Base-by-base conservation (phyloP, 352 stramenopile species). In the Saprolegnia diclina region DNA sequence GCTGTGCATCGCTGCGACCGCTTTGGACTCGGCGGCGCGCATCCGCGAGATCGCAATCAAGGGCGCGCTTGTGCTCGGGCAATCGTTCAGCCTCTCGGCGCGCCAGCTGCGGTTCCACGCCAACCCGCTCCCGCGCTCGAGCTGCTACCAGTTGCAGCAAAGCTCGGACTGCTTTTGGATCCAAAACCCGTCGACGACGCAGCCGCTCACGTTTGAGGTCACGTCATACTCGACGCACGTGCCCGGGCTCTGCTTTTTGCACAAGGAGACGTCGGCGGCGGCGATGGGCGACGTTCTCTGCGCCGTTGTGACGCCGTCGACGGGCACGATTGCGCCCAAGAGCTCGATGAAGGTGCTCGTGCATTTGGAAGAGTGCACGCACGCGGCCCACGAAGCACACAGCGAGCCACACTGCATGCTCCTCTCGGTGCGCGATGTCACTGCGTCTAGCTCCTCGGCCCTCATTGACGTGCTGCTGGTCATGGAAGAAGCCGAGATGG, bases 31-130 rank as follows among this genome's bases (percentile, higher is more conserved):
- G 35, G 79, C 84, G 32, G 76, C 84, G 0, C 84, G 92, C 44
- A 75, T 73, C 7, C 82, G 90, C 69, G 76, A 92, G 52, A 77
- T 94, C 45, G 56, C 80, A 21, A 78, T 95, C 0, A 83, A 86
- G 56, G 87, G 87, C 37, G 89, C 89, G 24, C 72, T 94, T 7
- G 62, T 90, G 13, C 85, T 85, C n/a, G 87, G 87, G 42, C 83
- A 83, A 69, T 93, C 87, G 19, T 93, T 95, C 65, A 74, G 81
- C 16, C 53, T 94, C n/a, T 95, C 87, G 21, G 78, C 82, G 11
- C 89, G 83, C 6, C 90, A 73, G 52, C 67, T 95, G 52, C 83
- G 90, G 65, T 94, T 95, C 72, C 88, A 92, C 63, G 85, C 83
- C 9, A 77, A 77, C 26, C 74, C 81, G 44, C 26, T 69, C 1